These are phyloP conservation scores for Corymbia calophylla DNA, from an alignment of 441 rosid genomes.

Conservation along the genomic window DNA sequence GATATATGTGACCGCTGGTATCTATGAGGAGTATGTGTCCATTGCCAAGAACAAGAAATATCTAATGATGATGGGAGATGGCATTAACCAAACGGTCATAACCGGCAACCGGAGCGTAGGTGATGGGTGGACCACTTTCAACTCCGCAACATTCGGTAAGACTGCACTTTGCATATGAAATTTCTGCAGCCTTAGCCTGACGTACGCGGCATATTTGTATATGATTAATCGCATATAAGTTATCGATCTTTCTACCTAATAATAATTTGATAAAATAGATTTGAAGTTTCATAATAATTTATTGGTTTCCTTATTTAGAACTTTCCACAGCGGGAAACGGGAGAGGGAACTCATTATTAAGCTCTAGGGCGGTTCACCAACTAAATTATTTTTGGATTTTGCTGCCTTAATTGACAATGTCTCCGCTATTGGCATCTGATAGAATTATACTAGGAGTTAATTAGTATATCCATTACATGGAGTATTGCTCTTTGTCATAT, in stretches of 20 bases:
- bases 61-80: slow-evolving; percentile 85
- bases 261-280: no score
- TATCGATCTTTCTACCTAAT: background rate
- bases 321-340: background rate
- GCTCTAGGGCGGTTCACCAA: background rate
- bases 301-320: background rate
- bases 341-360: background rate
- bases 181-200: background rate
- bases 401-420: background rate
- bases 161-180: no score
- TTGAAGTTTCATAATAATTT: background rate
- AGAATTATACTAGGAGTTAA: background rate
- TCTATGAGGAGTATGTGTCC: slow-evolving; percentile 67
- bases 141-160: slow-evolving; percentile 57
- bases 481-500: background rate
- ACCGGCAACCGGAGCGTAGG: slow-evolving; percentile 79
- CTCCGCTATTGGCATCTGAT: background rate
- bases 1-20: slow-evolving; percentile 61
- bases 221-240: no score
- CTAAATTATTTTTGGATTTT: background rate
- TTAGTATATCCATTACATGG: no score
- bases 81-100: slow-evolving; percentile 69
- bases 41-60: slow-evolving; percentile 59
- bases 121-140: slow-evolving; percentile 90
- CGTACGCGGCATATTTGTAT: background rate